Percentiles rank a stretch among this genome's conserved stretches.
phyloP scores from a whole-genome alignment of 2,329 filamentous ascomycete species.

The Fusarium chlamydosporum region DNA sequence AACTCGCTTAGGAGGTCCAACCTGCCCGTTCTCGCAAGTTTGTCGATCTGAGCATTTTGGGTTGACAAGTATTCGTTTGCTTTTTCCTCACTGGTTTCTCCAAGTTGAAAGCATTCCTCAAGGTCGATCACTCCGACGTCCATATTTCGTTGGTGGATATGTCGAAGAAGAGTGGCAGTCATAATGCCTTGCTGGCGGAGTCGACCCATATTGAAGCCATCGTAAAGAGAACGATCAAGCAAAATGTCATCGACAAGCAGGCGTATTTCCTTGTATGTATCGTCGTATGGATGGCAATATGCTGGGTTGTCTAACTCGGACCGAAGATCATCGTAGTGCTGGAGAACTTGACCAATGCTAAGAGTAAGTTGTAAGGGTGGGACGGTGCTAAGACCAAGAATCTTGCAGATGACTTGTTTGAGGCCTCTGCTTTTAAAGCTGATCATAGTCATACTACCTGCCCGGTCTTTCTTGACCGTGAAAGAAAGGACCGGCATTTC shows the following conservation, averaged over 20 bases:
- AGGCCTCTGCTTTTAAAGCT: constrained; percentile 56
- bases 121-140: constrained; percentile 49
- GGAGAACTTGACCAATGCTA: constrained; percentile 45
- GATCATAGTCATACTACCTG: constrained; percentile 41
- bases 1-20: constrained; percentile 46
- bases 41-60: constrained; percentile 43
- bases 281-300: constrained; percentile 14
- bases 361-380: constrained; percentile 30
- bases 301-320: constrained; percentile 32
- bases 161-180: constrained; percentile 46
- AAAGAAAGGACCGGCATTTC: constrained; percentile 47
- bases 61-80: constrained; percentile 35
- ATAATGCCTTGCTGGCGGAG: constrained; percentile 39
- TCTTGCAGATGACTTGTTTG: constrained; percentile 56
- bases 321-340: constrained; percentile 48
- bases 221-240: constrained; percentile 49
- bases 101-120: constrained; percentile 50
- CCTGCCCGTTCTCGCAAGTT: constrained; percentile 47
- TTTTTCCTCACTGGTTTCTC: constrained; percentile 41
- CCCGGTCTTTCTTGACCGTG: constrained; percentile 49
- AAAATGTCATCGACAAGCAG: constrained; percentile 50
- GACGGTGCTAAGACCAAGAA: constrained; percentile 46
- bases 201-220: constrained; percentile 47
- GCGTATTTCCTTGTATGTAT: constrained; percentile 46
- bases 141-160: constrained; percentile 50